Evolutionary conservation across 2,329 filamentous ascomycete species (phyloP).

Genomic region (Fusarium sacchari): DNA sequence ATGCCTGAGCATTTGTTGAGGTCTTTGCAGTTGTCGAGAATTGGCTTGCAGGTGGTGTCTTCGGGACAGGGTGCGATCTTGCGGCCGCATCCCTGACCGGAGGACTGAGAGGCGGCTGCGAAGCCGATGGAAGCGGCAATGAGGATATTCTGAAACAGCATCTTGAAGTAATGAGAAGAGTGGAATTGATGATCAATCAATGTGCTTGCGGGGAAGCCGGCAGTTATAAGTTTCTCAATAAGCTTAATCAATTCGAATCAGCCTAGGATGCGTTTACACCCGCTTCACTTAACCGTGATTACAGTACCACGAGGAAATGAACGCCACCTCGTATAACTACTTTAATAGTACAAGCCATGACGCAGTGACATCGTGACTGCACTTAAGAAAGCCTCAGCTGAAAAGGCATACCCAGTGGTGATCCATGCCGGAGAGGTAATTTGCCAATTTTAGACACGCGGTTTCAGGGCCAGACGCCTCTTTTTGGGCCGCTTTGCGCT

Average conservation of each 20-base stretch:
- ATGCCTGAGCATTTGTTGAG: slow-evolving; percentile 43
- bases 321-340: slow-evolving; percentile 34
- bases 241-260: slow-evolving; percentile 5
- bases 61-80: slow-evolving; percentile 44
- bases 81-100: slow-evolving; percentile 41
- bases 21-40: slow-evolving; percentile 37
- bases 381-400: neutral
- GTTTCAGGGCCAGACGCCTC: slow-evolving; percentile 8
- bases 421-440: neutral
- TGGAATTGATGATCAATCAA: neutral
- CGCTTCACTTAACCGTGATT: neutral
- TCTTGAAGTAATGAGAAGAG: neutral
- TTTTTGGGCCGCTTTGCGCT: neutral
- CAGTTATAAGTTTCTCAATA: neutral
- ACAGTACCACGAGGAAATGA: neutral
- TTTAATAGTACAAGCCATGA: slow-evolving; percentile 9
- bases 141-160: slow-evolving; percentile 41
- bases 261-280: neutral
- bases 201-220: neutral
- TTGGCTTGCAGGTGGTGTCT: slow-evolving; percentile 42
- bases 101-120: slow-evolving; percentile 8
- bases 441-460: slow-evolving; percentile 5
- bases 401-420: neutral
- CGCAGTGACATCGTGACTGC: neutral
- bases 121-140: slow-evolving; percentile 32